Conservation (phyloP, 2,329 filamentous ascomycete genomes). For the Talaromyces funiculosus region DNA sequence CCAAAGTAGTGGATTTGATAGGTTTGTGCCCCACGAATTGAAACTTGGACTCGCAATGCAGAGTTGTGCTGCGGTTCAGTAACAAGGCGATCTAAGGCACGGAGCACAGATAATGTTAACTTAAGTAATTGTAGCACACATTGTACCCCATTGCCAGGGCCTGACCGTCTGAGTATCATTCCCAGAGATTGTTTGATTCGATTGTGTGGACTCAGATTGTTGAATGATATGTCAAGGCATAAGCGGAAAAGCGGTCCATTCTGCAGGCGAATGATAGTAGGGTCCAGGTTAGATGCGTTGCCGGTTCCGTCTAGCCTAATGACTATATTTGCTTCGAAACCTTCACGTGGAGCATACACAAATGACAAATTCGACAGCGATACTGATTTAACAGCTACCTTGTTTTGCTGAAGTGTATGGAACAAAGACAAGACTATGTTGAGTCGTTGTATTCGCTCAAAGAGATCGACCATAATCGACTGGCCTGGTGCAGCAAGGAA, state of each 20-base stretch:
- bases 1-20: constrained; percentile 33
- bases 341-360: constrained; percentile 26
- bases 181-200: constrained; percentile 37
- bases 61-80: constrained; percentile 20
- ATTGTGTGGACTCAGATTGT: constrained; percentile 34
- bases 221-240: constrained; percentile 30
- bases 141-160: constrained; percentile 26
- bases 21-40: constrained; percentile 30
- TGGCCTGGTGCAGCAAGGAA: constrained; percentile 32
- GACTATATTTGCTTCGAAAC: constrained; percentile 27
- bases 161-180: constrained; percentile 29
- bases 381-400: constrained; percentile 27
- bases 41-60: constrained; percentile 27
- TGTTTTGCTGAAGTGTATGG: constrained; percentile 30
- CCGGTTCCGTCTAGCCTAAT: constrained; percentile 24
- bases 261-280: constrained; percentile 20
- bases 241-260: constrained; percentile 24
- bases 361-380: constrained; percentile 34
- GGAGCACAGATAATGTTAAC: constrained; percentile 35
- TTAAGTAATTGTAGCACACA: constrained; percentile 27
- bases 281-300: constrained; percentile 18
- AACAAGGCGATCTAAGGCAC: constrained; percentile 32
- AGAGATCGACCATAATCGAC: constrained; percentile 29
- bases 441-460: constrained; percentile 34
- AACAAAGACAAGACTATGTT: constrained; percentile 33